Evolutionary conservation across 345 rosid species (phyloP).

Genomic region (Adansonia digitata): DNA sequence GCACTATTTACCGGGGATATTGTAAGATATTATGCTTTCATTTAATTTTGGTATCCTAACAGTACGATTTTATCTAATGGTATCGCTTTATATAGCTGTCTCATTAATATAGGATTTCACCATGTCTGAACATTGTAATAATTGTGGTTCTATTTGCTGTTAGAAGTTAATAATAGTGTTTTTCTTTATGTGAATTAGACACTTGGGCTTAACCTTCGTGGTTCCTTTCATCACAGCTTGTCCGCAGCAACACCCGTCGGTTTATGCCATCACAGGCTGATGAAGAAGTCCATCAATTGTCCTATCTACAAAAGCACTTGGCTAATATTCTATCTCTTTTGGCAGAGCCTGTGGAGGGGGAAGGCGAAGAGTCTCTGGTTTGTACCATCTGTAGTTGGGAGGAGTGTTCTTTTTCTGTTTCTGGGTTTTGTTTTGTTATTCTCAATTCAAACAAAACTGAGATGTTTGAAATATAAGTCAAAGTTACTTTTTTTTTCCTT

Average conservation of each 20-base stretch:
- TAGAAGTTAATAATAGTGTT: background rate
- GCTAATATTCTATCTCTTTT: conserved; percentile 81
- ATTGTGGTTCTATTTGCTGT: background rate
- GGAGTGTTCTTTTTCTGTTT: background rate
- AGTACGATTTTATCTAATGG: background rate
- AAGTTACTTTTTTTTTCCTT: background rate
- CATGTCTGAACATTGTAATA: background rate
- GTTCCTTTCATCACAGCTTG: conserved; percentile 58
- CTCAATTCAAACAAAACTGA: background rate
- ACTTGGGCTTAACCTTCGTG: conserved; percentile 4
- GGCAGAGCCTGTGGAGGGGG: conserved; percentile 85
- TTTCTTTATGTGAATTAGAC: conserved; percentile 5
- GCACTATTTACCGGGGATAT: background rate
- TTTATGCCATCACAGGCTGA: conserved; percentile 94
- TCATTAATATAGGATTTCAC: background rate
- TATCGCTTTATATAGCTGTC: background rate
- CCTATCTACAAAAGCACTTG: conserved; percentile 92
- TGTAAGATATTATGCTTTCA: background rate
- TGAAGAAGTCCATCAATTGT: conserved; percentile 95
- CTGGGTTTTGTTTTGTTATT: background rate
- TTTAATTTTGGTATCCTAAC: background rate
- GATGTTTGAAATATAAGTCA: background rate
- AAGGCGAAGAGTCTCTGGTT: conserved; percentile 89
- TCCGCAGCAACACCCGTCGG: conserved; percentile 93
- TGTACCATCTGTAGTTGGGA: conserved; percentile 17